Base-by-base conservation (phyloP, 2,329 filamentous ascomycete genomes). In the Blumeria graminis region DNA sequence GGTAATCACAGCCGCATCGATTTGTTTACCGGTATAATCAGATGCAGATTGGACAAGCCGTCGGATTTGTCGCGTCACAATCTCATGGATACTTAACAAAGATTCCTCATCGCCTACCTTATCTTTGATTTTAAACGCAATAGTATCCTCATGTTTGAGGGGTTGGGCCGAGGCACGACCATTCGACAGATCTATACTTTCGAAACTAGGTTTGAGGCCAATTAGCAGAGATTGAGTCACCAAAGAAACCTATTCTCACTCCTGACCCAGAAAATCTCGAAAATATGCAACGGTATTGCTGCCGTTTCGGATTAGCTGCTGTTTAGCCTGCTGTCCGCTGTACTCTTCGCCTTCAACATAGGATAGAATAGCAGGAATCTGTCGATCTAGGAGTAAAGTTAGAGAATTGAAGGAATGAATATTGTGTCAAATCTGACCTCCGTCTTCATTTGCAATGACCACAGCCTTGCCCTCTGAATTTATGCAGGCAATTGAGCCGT, bases 391-490 rank as follows among this genome's bases (percentile, higher is more conserved):
- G 41, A 50, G 34, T 14, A 11, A 50, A 16, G 50, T 63, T 9
- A 28, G 22, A 28, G 22, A 28, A 28, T 28, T 1, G 22, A 28
- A 52, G 11, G 13, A 36, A 35, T 32, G 13, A 9, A 52, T 18
- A 13, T 14, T 34, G 7, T 14, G 18, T 16, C n/a, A 16, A 18
- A 45, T 45, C 22, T 45, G 10, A 88, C 86, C 86, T 76, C 92
- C 92, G 68, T 96, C 92, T 74, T 96, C 92, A 72, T 98, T 96
- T 67, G 92, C 92, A 72, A 98, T 96, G 61, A 98, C 90, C 69
- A 95, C 87, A 61, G 88, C 83, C 75, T 93, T 94, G 71, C 93
- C 90, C 67, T 96, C 90, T 60, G 82, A 78, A 51, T 88, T 93
- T 68, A 89, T 94, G 69, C 82, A 88, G 65, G 90, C 90, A 72